These are phyloP conservation scores for Extremus antarcticus DNA, from an alignment of 495 filamentous ascomycete species.

Conservation along the genomic window DNA sequence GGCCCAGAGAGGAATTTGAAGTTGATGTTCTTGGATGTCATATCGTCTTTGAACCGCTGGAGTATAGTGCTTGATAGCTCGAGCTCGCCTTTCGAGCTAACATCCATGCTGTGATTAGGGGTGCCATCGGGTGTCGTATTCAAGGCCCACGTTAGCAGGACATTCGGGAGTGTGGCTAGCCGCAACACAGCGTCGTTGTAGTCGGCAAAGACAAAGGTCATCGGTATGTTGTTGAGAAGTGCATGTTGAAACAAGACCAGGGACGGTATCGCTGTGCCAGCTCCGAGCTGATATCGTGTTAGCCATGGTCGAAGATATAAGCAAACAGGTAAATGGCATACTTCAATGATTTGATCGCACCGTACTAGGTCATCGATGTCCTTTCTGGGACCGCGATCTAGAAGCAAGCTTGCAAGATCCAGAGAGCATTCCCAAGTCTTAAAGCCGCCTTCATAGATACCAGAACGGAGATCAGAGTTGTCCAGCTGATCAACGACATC, in stretches of 20 bases:
- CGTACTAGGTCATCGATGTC: constrained; percentile 29
- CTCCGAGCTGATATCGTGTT: constrained; percentile 54
- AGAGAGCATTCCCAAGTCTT: constrained; percentile 97
- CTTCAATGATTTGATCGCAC: constrained; percentile 61
- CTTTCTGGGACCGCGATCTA: constrained; percentile 29
- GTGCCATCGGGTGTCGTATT: constrained; percentile 25
- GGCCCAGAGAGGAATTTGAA: constrained; percentile 71
- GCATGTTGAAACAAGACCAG: constrained; percentile 64
- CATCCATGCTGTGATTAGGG: constrained; percentile 15
- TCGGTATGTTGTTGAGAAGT: constrained; percentile 35
- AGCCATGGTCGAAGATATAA: not conserved
- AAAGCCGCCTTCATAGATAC: constrained; percentile 95
- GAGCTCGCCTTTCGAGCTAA: constrained; percentile 49
- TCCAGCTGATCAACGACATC: constrained; percentile 44
- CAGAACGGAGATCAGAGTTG: constrained; percentile 73
- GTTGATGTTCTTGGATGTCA: constrained; percentile 45
- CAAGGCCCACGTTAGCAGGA: constrained; percentile 70
- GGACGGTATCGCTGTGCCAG: constrained; percentile 79
- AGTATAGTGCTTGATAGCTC: constrained; percentile 59
- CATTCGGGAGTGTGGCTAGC: constrained; percentile 80
- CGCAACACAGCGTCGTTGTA: constrained; percentile 81
- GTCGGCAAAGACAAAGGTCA: constrained; percentile 68
- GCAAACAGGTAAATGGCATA: constrained; percentile 31
- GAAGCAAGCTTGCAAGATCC: constrained; percentile 67
- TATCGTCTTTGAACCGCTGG: constrained; percentile 46